Evolutionary conservation across 345 rosid species (phyloP).

Genomic region (thale cress (Arabidopsis thaliana)): TAIR10.1 NC_003074.8:9031001-9031500

Average conservation of each 20-base stretch:
- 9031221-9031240: constrained; percentile 12
- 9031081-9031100: constrained; percentile 16
- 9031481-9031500: constrained; percentile 12
- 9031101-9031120: background rate
- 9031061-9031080: background rate
- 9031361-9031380: constrained; percentile 16
- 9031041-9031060: background rate
- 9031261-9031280: constrained; percentile 50
- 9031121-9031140: constrained; percentile 26
- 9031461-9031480: background rate
- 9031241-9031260: constrained; percentile 26
- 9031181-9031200: constrained; percentile 44
- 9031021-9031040: background rate
- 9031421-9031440: constrained; percentile 5
- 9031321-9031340: constrained; percentile 5
- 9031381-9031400: constrained; percentile 1
- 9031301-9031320: constrained; percentile 10
- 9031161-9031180: constrained; percentile 43
- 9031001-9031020: too few species aligned
- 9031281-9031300: constrained; percentile 26
- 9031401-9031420: constrained; percentile 19
- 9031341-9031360: constrained; percentile 27
- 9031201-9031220: constrained; percentile 36
- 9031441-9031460: constrained; percentile 14
- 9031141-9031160: constrained; percentile 41